Percentiles rank a stretch among this genome's conserved stretches.
These are phyloP conservation scores for Dictyostelium firmibasis DNA, from an alignment of 78 protist species.

Conservation along the genomic window DNA sequence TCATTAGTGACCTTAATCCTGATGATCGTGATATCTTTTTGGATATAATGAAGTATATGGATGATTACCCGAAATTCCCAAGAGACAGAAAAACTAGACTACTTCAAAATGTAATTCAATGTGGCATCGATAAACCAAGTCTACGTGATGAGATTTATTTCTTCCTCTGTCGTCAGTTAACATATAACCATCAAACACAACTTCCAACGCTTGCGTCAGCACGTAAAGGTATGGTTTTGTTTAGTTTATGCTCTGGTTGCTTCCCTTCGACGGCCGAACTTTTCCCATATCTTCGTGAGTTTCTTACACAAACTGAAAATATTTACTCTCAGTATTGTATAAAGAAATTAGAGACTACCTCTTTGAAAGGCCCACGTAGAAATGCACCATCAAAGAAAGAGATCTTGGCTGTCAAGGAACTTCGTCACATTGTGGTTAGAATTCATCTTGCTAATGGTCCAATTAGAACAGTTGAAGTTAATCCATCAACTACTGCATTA, in stretches of 20 bases:
- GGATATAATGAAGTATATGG: slow-evolving; percentile 63
- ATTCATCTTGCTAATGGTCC: slow-evolving; percentile 74
- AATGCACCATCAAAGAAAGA: slow-evolving; percentile 59
- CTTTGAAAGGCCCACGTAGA: slow-evolving; percentile 60
- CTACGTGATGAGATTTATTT: slow-evolving; percentile 57
- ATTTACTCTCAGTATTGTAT: slow-evolving; percentile 21
- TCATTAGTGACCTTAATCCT: slow-evolving; percentile 1
- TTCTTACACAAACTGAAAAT: slow-evolving; percentile 15
- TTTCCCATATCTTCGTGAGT: slow-evolving; percentile 45
- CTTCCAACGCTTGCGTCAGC: neutral
- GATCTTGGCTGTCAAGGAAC: slow-evolving; percentile 47
- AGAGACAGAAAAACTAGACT: slow-evolving; percentile 46
- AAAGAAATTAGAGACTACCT: slow-evolving; percentile 31
- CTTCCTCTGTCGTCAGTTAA: slow-evolving; percentile 48
- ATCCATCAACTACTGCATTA: slow-evolving; percentile 58
- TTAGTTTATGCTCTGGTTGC: slow-evolving; percentile 69
- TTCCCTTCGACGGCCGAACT: slow-evolving; percentile 65
- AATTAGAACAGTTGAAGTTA: slow-evolving; percentile 17
- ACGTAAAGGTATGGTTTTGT: slow-evolving; percentile 69
- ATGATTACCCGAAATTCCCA: slow-evolving; percentile 32
- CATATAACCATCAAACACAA: neutral
- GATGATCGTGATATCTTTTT: slow-evolving; percentile 30
- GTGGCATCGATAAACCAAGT: slow-evolving; percentile 39
- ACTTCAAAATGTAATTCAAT: slow-evolving; percentile 53
- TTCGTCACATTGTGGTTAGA: neutral